Conservation (phyloP, 208 protist species). For the Kentomonas sorsogonicus region DNA sequence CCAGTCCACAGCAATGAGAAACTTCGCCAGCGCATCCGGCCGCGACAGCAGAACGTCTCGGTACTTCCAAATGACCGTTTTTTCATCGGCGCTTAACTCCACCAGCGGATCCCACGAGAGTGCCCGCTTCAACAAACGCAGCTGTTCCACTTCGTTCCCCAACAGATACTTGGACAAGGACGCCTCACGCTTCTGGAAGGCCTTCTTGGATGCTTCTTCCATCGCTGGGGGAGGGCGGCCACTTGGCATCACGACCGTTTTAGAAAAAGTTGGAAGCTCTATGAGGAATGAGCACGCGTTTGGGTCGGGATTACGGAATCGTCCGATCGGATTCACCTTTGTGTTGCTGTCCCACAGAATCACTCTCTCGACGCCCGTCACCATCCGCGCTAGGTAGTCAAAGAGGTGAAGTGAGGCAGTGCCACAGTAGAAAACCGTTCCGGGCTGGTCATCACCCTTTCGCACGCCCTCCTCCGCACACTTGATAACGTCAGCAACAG, state of each 20-base stretch:
- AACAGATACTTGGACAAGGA: constrained; percentile 19
- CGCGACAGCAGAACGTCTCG: constrained; percentile 38
- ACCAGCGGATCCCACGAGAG: constrained; percentile 57
- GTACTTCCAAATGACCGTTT: constrained; percentile 66
- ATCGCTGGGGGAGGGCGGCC: constrained; percentile 28
- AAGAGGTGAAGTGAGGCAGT: constrained; percentile 46
- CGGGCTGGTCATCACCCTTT: constrained; percentile 34
- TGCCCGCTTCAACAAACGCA: constrained; percentile 49
- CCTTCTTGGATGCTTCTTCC: constrained; percentile 17
- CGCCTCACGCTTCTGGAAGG: constrained; percentile 13
- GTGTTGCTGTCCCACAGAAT: constrained; percentile 35
- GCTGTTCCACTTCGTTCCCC: constrained; percentile 45
- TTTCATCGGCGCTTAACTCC: constrained; percentile 45
- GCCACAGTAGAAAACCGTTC: constrained; percentile 34
- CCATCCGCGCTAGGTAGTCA: constrained; percentile 38
- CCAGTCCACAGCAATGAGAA: constrained; percentile 70
- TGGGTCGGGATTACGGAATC: constrained; percentile 24
- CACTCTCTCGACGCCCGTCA: constrained; percentile 21
- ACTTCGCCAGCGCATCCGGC: constrained; percentile 67
- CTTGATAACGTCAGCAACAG: constrained; percentile 24
- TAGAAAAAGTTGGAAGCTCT: constrained; percentile 41
- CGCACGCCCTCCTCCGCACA: constrained; percentile 23
- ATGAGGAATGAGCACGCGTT: constrained; percentile 25
- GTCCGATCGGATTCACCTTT: constrained; percentile 34
- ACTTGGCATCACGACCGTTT: constrained; percentile 45